A percentile compares a stretch with the other conserved stretches of the same genome.
phyloP scores from a whole-genome alignment of 768 basidiomycete genomes.

The Podaxis sp. region DNA sequence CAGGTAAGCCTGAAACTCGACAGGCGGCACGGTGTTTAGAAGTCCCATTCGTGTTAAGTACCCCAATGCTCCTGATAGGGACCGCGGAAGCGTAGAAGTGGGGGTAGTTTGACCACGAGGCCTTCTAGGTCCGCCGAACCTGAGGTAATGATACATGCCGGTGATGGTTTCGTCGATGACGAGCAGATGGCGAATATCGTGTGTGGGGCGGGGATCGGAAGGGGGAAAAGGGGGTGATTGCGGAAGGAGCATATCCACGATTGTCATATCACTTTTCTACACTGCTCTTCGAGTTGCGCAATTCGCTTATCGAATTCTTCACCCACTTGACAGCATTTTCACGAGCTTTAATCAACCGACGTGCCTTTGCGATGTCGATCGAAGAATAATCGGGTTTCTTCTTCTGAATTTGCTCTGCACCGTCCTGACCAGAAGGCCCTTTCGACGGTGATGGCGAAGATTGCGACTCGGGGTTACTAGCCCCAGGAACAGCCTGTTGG shows the following conservation, averaged over 20 bases:
- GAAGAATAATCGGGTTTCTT: constrained; percentile 49
- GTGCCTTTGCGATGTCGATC: constrained; percentile 63
- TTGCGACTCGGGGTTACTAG: not conserved
- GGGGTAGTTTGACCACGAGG: not conserved
- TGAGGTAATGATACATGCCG: not conserved
- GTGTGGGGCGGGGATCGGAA: not conserved
- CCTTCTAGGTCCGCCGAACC: not conserved
- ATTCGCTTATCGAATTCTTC: constrained; percentile 29
- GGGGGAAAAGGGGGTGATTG: not conserved
- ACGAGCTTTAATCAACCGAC: constrained; percentile 65
- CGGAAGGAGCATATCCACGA: not conserved
- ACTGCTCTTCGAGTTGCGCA: not conserved
- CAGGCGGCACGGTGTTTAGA: not conserved
- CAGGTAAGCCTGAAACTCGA: not conserved
- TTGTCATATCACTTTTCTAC: not conserved
- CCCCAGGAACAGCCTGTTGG: not conserved
- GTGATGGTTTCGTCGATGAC: not conserved
- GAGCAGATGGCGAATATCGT: not conserved
- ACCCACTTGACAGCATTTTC: constrained; percentile 68
- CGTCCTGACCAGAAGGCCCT: not conserved
- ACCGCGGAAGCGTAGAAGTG: not conserved
- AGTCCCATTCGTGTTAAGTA: not conserved
- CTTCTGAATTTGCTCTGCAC: constrained; percentile 10
- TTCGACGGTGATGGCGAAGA: constrained; percentile 3
- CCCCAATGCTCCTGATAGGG: not conserved